Base-by-base conservation (phyloP, 208 protist genomes). In the Herpetomonas samuelpessoai region DNA sequence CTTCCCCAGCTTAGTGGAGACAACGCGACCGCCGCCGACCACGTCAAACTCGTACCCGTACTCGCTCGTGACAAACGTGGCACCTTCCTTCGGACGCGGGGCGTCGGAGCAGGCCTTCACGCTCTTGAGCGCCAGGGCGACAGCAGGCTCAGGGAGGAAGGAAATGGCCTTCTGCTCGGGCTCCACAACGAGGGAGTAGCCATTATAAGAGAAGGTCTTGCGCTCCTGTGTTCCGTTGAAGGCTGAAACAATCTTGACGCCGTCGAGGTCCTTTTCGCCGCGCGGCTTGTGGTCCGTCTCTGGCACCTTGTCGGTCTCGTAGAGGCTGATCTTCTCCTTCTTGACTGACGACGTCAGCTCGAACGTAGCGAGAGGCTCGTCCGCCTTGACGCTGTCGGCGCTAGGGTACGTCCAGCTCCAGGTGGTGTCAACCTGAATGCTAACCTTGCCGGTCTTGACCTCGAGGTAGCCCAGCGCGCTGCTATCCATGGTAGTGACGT, bases 1-100 rank as follows among this genome's bases (percentile, higher is more conserved):
- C 28, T 79, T 77, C 59, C 82, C 82, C 59, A 92, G 61, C 48
- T 79, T 73, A n/a, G 79, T 85, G 9, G 81, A 66, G 18, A 92
- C 74, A 10, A 92, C 60, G 41, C 76, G 79, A 24, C 81, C 68
- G 29, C 72, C 61, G 44, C 68, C 56, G n/a, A 83, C 49, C 19
- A 86, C 63, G 52, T 84, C 68, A 45, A 92, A 84, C 35, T 30
- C 30, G 62, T 83, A 92, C 26, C 77, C 78, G 65, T 85, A 76
- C 56, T 89, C 78, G 29, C 51, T 41, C n/a, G 68, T 81, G 49
- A 77, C 54, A 59, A 81, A 91, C 6, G 62, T 68, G 1, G 65
- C 79, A 30, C 74, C 74, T 10, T 52, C 26, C 56, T 76, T 76
- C 46, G 73, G 71, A 45, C 61, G 68, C 30, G 77, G 67, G n/a